These are phyloP conservation scores for Cytospora piceae DNA, from an alignment of 2,329 filamentous ascomycete species.

Conservation along the genomic window DNA sequence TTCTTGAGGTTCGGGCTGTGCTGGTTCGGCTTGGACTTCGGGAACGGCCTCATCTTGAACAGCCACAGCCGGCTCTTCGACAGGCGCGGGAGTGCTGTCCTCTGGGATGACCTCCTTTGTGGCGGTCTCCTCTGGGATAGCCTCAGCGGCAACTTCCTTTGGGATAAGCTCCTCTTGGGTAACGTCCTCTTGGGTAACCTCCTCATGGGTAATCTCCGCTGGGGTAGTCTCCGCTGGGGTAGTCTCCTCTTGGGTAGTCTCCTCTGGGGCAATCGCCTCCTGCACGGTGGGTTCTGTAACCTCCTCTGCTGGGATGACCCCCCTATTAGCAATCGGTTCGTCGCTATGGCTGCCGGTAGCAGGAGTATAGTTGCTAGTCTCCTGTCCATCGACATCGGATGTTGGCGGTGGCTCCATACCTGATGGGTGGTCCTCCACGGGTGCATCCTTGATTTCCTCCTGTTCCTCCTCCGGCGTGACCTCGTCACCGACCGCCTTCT, in stretches of 20 bases:
- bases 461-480: slow-evolving; percentile 9
- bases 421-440: slow-evolving; percentile 4
- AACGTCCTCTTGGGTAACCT: not conserved
- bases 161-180: not conserved
- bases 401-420: not conserved
- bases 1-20: not conserved
- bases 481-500: slow-evolving; percentile 21
- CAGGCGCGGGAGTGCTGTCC: not conserved
- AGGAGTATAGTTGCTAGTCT: not conserved
- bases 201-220: not conserved
- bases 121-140: not conserved
- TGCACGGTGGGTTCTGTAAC: not conserved
- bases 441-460: slow-evolving; percentile 10
- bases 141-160: not conserved
- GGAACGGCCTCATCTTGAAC: not conserved
- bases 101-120: not conserved
- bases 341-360: not conserved
- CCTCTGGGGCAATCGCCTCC: not conserved
- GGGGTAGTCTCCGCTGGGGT: not conserved
- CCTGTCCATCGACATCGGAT: not conserved
- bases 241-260: not conserved
- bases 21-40: slow-evolving; percentile 1
- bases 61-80: not conserved
- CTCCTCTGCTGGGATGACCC: not conserved
- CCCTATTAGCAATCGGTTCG: not conserved